Evolutionary conservation across 2,329 filamentous ascomycete species (phyloP).

Genomic region (Colletotrichum phormii): DNA sequence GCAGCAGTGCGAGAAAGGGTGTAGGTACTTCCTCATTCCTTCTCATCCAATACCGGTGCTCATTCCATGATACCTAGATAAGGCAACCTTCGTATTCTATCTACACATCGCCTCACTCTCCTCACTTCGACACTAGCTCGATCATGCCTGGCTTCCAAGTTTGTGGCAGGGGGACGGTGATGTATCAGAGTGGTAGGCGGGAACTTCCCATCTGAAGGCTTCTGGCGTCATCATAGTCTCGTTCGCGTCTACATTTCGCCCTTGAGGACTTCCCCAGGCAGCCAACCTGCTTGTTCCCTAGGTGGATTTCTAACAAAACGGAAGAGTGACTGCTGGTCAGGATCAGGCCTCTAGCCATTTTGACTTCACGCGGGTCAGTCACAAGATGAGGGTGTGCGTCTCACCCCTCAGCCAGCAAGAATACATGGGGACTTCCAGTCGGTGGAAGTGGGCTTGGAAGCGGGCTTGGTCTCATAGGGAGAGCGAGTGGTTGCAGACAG

Average conservation of each 20-base stretch:
- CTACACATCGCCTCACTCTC: not conserved
- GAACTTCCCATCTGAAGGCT: not conserved
- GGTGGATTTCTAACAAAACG: not conserved
- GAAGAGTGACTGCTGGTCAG: not conserved
- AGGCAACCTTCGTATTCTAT: not conserved
- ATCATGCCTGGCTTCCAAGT: not conserved
- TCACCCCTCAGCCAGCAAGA: not conserved
- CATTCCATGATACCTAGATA: not conserved
- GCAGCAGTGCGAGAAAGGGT: not conserved
- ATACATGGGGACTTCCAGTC: not conserved
- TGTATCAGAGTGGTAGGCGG: not conserved
- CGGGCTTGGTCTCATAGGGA: not conserved
- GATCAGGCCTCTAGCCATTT: not conserved
- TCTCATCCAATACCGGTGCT: not conserved
- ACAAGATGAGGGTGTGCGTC: not conserved
- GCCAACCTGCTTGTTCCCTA: no score
- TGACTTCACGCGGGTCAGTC: not conserved
- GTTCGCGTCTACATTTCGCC: not conserved
- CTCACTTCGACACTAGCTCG: not conserved
- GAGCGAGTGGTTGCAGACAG: not conserved
- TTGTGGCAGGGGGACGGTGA: no score
- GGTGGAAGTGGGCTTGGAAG: not conserved
- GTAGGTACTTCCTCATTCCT: not conserved
- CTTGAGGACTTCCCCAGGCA: not conserved
- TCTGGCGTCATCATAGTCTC: not conserved